Evolutionary conservation across 805 yeast species (phyloP).

Genomic region (Wickerhamomyces tratensis): DNA sequence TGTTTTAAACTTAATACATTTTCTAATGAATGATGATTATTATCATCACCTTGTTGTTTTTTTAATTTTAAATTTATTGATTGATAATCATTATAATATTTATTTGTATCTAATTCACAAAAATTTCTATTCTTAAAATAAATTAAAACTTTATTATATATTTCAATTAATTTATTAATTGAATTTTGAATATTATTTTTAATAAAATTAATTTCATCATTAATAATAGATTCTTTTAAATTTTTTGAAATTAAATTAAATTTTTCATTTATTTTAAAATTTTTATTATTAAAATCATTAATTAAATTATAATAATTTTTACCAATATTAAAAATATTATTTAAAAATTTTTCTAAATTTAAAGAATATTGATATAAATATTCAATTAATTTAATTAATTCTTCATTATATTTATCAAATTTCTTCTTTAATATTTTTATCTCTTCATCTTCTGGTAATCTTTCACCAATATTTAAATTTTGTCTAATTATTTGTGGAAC

Average conservation of each 20-base stretch:
- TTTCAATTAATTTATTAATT: constrained; percentile 16
- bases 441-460: constrained; percentile 38
- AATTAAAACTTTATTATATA: not conserved
- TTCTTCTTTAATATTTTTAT: constrained; percentile 2
- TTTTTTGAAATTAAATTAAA: too few relatives aligned
- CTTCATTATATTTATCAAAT: not conserved
- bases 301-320: too few relatives aligned
- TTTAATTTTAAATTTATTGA: constrained; percentile 16
- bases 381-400: not conserved
- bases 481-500: constrained; percentile 90
- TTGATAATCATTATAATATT: constrained; percentile 16
- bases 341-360: too few relatives aligned
- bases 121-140: constrained; percentile 20
- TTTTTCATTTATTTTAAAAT: too few relatives aligned
- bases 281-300: not conserved
- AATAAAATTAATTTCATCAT: constrained; percentile 19
- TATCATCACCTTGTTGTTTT: too few relatives aligned
- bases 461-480: constrained; percentile 70
- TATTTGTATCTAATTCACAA: constrained; percentile 30
- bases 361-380: too few relatives aligned
- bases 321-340: too few relatives aligned
- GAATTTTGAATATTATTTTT: constrained; percentile 15
- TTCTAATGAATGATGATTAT: too few relatives aligned
- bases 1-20: constrained; percentile 31
- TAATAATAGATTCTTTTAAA: too few relatives aligned